Evolutionary conservation across 2,329 filamentous ascomycete genomes (phyloP).

Genomic region (Colletotrichum orchidophilum): DNA sequence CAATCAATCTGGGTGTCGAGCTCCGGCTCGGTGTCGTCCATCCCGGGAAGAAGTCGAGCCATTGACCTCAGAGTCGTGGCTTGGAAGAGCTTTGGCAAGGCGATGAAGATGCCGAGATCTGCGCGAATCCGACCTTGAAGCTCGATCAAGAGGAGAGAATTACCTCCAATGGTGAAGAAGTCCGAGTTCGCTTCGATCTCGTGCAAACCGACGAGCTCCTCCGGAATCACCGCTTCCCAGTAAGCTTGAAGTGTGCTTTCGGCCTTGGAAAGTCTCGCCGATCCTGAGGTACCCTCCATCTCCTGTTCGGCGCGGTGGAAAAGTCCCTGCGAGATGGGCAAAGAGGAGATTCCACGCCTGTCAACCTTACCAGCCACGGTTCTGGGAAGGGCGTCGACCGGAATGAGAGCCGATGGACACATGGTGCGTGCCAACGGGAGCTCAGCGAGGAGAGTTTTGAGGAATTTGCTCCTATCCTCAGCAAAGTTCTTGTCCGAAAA

Average conservation of each 20-base stretch:
- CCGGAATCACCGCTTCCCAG: not conserved
- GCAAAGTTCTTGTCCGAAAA: not conserved
- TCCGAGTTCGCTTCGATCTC: constrained; percentile 36
- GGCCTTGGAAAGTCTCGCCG: not conserved
- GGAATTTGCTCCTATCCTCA: constrained; percentile 13
- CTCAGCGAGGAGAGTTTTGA: constrained; percentile 29
- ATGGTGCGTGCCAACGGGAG: constrained; percentile 46
- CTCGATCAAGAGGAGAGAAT: constrained; percentile 45
- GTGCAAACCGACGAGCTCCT: not conserved
- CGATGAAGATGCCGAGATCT: constrained; percentile 39
- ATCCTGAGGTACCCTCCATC: not conserved
- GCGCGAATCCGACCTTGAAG: constrained; percentile 45
- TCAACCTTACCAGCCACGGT: constrained; percentile 2
- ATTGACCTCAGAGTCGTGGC: constrained; percentile 47
- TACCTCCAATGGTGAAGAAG: constrained; percentile 50
- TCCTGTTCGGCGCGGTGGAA: not conserved
- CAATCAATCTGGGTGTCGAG: constrained; percentile 3
- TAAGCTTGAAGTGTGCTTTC: not conserved
- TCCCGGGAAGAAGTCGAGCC: constrained; percentile 39
- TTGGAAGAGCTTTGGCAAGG: constrained; percentile 45
- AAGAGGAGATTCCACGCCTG: constrained; percentile 33
- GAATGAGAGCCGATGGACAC: constrained; percentile 41
- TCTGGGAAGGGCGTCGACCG: constrained; percentile 32
- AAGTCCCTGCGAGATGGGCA: constrained; percentile 37
- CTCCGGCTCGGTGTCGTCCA: constrained; percentile 3